Base-by-base conservation (phyloP, 2,329 filamentous ascomycete genomes). In the Colletotrichum graminicola region DNA sequence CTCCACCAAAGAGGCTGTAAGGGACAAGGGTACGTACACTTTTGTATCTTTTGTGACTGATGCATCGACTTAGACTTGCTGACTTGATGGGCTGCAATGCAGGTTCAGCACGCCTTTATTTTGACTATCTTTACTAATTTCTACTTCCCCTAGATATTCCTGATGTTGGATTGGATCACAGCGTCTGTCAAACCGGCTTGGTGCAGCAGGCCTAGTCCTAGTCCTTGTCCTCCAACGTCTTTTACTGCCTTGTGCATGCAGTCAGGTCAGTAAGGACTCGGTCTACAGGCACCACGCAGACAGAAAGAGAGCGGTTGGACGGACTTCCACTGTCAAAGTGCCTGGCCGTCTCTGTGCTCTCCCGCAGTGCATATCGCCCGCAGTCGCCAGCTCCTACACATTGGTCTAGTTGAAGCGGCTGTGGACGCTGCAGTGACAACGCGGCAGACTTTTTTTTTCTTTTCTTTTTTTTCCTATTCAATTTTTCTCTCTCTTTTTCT, bases 1-100 rank as follows among this genome's bases (percentile, higher is more conserved):
- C 45, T 52, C 55, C 55, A 66, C 32, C 43, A 66, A 51, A 43
- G 51, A 59, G 54, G 63, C 45, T 41, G 36, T 39, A 39, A 54
- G 18, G 29, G 26, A 32, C 29, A 47, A 49, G 36, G 64, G 45
- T 67, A 61, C 47, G 56, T 67, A 61, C 56, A 60, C 56, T 45
- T 29, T 16, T 6, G 41, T 21, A 45, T 21, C 43, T 45, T 47
- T 47, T 34, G 51, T 34, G 29, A 34, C 29, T 34, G 51, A 43
- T n/a, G 36, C 10, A 54, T 11, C 2, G 26, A 32, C 51, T 54
- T 26, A n/a, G 45, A 29, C 47, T n/a, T n/a, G n/a, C n/a, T 26
- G 23, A 51, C 45, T 49, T 23, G 45, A 49, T 14, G 45, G 45
- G 11, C 51, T 21, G 39, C 34, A 5, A 1, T 32, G 51, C 51